These are phyloP conservation scores for Nicotiana paniculata DNA, from an alignment of 257 asterid genomes.

Conservation along the genomic window DNA sequence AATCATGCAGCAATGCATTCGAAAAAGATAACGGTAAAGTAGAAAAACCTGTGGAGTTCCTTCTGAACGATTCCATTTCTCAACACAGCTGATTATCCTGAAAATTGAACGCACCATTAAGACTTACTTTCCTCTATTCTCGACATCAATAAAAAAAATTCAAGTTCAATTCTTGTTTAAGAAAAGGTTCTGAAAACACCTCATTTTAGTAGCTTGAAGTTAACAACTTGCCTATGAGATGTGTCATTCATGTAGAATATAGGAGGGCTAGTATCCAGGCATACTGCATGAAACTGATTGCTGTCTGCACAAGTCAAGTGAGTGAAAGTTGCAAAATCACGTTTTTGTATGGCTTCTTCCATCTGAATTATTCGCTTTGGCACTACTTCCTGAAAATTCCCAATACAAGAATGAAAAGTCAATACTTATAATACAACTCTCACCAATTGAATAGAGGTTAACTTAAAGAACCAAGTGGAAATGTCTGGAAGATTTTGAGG, in stretches of 20 bases:
- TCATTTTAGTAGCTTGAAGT: not conserved
- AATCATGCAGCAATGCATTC: not conserved
- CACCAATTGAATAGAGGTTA: not conserved
- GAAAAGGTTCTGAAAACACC: not conserved
- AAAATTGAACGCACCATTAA: not conserved
- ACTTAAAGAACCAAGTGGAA: not conserved
- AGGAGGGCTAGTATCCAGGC: conserved; percentile 88
- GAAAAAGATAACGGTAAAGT: not conserved
- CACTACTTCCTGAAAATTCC: conserved; percentile 64
- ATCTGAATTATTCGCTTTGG: conserved; percentile 73
- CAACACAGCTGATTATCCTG: conserved; percentile 70
- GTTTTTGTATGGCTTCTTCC: conserved; percentile 83
- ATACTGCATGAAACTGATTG: conserved; percentile 96
- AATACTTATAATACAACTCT: not conserved
- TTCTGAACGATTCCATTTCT: conserved; percentile 66
- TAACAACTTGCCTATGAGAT: conserved; percentile 62
- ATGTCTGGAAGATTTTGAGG: not conserved
- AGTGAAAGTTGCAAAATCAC: conserved; percentile 78
- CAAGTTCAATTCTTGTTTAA: not conserved
- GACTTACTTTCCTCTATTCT: not conserved
- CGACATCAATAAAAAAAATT: not conserved
- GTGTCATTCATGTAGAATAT: conserved; percentile 98
- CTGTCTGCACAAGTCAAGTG: conserved; percentile 80
- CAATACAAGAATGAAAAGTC: not conserved
- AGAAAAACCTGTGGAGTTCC: conserved; percentile 75